These are phyloP conservation scores for Apiospora phragmitis DNA, from an alignment of 2,329 filamentous ascomycete genomes.

Conservation along the genomic window DNA sequence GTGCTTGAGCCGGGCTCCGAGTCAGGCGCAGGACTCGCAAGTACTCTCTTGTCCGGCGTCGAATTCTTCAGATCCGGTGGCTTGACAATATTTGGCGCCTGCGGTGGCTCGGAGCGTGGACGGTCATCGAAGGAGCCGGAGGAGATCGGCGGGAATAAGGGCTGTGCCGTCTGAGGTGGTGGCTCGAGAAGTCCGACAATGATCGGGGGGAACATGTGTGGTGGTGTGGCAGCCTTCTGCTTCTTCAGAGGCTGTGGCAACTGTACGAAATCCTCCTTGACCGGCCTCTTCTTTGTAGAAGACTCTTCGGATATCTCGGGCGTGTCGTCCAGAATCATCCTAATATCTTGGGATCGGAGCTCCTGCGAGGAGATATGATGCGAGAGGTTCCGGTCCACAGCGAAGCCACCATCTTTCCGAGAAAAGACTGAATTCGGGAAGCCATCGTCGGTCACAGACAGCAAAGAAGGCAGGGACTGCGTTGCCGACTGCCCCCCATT, in stretches of 20 bases:
- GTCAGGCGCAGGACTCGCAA: slow-evolving; percentile 29
- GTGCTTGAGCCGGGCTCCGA: slow-evolving; percentile 27
- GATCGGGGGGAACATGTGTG: slow-evolving; percentile 57
- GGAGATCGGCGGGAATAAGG: slow-evolving; percentile 64
- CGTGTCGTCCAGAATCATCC: slow-evolving; percentile 47
- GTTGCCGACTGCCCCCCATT: slow-evolving; percentile 26
- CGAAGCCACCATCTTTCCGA: slow-evolving; percentile 23
- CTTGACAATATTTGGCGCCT: slow-evolving; percentile 40
- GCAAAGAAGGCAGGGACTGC: slow-evolving; percentile 29
- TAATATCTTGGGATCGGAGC: slow-evolving; percentile 42
- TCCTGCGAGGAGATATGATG: slow-evolving; percentile 42
- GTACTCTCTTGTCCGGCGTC: slow-evolving; percentile 25
- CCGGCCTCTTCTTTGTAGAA: slow-evolving; percentile 57
- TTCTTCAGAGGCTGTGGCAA: slow-evolving; percentile 66
- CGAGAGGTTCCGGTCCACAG: slow-evolving; percentile 25
- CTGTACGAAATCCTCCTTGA: slow-evolving; percentile 64
- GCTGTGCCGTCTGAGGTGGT: slow-evolving; percentile 52
- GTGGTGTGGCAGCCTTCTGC: slow-evolving; percentile 56
- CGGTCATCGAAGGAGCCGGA: slow-evolving; percentile 55
- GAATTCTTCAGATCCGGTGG: slow-evolving; percentile 24
- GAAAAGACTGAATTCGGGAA: slow-evolving; percentile 13
- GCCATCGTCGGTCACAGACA: slow-evolving; percentile 29
- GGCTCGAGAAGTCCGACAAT: slow-evolving; percentile 65
- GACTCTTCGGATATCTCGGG: slow-evolving; percentile 45
- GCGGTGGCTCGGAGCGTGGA: slow-evolving; percentile 40